These are phyloP conservation scores for Camillea tinctor DNA, from an alignment of 2,329 filamentous ascomycete genomes.

Conservation along the genomic window DNA sequence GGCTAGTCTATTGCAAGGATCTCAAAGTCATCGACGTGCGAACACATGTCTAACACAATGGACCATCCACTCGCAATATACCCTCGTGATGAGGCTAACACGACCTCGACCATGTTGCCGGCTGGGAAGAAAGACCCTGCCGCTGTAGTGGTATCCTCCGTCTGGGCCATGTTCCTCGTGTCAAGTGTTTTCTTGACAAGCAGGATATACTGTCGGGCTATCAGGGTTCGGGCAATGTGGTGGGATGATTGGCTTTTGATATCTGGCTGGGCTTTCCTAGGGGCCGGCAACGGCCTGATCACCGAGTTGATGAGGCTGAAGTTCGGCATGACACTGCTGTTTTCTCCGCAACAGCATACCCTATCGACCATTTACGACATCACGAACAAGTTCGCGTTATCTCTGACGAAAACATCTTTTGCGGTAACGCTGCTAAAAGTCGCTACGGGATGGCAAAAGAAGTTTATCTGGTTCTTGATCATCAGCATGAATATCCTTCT, in stretches of 20 bases:
- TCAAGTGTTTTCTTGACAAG: slow-evolving; percentile 16
- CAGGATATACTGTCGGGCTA: slow-evolving; percentile 14
- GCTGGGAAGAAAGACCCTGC: not conserved
- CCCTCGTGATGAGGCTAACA: not conserved
- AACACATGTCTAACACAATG: not conserved
- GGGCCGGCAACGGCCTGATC: slow-evolving; percentile 4
- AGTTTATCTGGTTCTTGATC: slow-evolving; percentile 14
- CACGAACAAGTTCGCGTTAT: slow-evolving; percentile 11
- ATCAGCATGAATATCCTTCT: slow-evolving; percentile 8
- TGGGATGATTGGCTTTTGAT: slow-evolving; percentile 26
- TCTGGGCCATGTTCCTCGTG: slow-evolving; percentile 14
- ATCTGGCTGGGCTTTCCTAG: slow-evolving; percentile 17
- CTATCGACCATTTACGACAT: slow-evolving; percentile 7
- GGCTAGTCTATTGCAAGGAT: too few species aligned
- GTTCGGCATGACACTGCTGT: slow-evolving; percentile 5
- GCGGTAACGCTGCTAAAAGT: slow-evolving; percentile 16
- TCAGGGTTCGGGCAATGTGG: slow-evolving; percentile 16
- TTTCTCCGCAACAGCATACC: slow-evolving; percentile 3
- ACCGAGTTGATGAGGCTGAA: slow-evolving; percentile 13
- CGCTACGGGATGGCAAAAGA: not conserved
- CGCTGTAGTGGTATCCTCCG: slow-evolving; percentile 5
- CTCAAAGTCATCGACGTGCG: too few species aligned
- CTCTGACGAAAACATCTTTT: slow-evolving; percentile 25
- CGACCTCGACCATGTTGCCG: not conserved
- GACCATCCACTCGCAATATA: not conserved